Conservation (phyloP, 208 protist genomes). For the Porcisia hertigi region DNA sequence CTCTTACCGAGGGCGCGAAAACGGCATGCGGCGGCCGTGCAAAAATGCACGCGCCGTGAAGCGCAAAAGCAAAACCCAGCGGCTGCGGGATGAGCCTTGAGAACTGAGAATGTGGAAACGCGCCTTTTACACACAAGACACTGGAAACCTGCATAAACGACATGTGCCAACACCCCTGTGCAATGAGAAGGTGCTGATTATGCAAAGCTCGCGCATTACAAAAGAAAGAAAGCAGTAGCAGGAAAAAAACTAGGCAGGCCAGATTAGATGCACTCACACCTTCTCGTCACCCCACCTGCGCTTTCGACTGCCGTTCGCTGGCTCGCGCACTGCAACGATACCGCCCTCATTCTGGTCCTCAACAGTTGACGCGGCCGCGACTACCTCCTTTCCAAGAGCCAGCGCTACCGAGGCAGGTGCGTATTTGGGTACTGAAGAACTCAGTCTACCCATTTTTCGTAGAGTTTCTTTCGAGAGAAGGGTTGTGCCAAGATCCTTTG, state of each 20-base stretch:
- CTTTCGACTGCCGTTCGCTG: conserved; percentile 37
- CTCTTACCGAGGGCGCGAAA: background rate
- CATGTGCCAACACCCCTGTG: background rate
- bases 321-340: conserved; percentile 61
- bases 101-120: too few species aligned
- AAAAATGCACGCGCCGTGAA: background rate
- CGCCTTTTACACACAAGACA: background rate
- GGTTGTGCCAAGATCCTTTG: conserved; percentile 86
- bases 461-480: conserved; percentile 63
- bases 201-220: background rate
- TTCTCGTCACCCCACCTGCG: conserved; percentile 21
- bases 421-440: conserved; percentile 29
- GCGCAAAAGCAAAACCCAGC: background rate
- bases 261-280: background rate
- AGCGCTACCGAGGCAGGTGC: background rate
- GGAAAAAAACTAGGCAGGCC: background rate
- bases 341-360: conserved; percentile 20
- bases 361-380: background rate
- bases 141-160: background rate
- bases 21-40: background rate
- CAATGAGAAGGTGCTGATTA: background rate
- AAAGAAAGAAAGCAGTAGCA: too few species aligned
- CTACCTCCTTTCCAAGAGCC: background rate
- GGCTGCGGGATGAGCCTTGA: too few species aligned
- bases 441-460: conserved; percentile 42